phyloP scores from a whole-genome alignment of 768 basidiomycete species.

The Russula brevipes region DNA sequence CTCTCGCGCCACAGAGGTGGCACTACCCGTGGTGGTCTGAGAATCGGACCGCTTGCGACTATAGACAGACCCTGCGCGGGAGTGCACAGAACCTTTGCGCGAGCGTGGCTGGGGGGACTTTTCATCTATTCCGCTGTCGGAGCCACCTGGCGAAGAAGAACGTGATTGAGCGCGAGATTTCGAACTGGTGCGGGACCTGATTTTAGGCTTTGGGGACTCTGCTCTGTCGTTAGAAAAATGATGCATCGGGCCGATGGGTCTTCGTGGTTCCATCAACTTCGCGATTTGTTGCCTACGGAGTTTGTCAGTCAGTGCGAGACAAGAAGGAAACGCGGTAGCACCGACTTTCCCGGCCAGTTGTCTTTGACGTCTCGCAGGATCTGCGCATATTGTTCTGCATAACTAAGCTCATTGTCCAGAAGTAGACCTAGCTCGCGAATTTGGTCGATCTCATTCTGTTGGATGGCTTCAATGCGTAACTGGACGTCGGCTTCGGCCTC shows the following conservation, averaged over 20 bases:
- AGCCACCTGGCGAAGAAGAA: not conserved
- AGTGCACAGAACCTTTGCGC: conserved; percentile 31
- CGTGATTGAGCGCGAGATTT: conserved; percentile 13
- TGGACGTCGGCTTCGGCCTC: conserved; percentile 82
- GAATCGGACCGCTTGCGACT: conserved; percentile 62
- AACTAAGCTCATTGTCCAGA: conserved; percentile 70
- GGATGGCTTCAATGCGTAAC: conserved; percentile 71
- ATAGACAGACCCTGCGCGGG: conserved; percentile 41
- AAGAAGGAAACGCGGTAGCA: conserved; percentile 31
- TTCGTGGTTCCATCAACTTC: conserved; percentile 17
- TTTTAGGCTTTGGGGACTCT: conserved; percentile 12
- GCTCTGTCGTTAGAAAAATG: conserved; percentile 16
- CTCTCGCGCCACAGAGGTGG: conserved; percentile 34
- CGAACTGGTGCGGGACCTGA: conserved; percentile 19
- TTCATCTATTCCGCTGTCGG: conserved; percentile 12
- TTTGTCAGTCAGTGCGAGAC: not conserved
- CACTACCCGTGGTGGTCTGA: conserved; percentile 36
- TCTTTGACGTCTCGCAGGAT: conserved; percentile 63
- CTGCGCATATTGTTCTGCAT: conserved; percentile 66
- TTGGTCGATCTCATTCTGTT: conserved; percentile 71
- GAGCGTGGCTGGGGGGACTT: conserved; percentile 20
- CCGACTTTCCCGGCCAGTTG: conserved; percentile 57
- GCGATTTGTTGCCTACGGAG: conserved; percentile 14
- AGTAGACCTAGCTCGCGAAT: conserved; percentile 65
- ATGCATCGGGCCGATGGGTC: conserved; percentile 21